Evolutionary conservation across 805 yeast species (phyloP).

Genomic region (Cyberlindnera petersonii): DNA sequence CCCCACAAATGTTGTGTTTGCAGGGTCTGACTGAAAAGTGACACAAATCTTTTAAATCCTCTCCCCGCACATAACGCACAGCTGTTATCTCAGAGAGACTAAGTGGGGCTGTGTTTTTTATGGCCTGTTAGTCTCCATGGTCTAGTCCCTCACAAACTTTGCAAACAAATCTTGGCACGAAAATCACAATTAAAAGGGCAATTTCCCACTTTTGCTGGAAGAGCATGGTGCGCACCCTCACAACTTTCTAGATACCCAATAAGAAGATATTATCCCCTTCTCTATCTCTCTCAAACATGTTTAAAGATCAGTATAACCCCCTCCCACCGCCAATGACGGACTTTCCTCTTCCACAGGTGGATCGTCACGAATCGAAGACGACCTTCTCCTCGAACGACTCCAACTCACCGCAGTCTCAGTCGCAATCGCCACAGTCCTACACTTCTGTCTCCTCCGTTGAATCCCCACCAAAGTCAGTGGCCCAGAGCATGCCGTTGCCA

Average conservation of each 20-base stretch:
- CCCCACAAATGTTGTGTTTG: too few relatives aligned
- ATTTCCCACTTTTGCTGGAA: conserved; percentile 1
- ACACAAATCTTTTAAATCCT: too few relatives aligned
- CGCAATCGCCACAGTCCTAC: conserved; percentile 26
- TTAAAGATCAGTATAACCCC: conserved; percentile 3
- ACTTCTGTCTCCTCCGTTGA: conserved; percentile 26
- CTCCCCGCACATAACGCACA: too few relatives aligned
- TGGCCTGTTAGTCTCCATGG: too few relatives aligned
- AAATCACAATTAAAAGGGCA: conserved; percentile 2
- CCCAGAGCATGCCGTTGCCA: background rate
- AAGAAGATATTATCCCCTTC: too few relatives aligned
- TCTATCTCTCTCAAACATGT: too few relatives aligned
- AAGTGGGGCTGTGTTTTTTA: too few relatives aligned
- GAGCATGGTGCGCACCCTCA: background rate
- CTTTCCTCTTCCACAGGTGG: background rate
- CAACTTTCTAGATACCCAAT: background rate
- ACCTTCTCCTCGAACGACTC: conserved; percentile 26
- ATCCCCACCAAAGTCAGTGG: conserved; percentile 19
- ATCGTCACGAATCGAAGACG: conserved; percentile 22
- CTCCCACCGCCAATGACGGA: background rate
- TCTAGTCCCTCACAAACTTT: too few relatives aligned
- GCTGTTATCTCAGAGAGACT: too few relatives aligned
- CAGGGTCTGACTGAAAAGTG: too few relatives aligned
- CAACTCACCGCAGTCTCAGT: conserved; percentile 27
- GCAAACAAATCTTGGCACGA: conserved; percentile 18